A percentile compares a stretch with the other conserved stretches of the same genome.
Evolutionary conservation across 148 eudicot species (phyloP).

Genomic region (Camellia sinensis): DNA sequence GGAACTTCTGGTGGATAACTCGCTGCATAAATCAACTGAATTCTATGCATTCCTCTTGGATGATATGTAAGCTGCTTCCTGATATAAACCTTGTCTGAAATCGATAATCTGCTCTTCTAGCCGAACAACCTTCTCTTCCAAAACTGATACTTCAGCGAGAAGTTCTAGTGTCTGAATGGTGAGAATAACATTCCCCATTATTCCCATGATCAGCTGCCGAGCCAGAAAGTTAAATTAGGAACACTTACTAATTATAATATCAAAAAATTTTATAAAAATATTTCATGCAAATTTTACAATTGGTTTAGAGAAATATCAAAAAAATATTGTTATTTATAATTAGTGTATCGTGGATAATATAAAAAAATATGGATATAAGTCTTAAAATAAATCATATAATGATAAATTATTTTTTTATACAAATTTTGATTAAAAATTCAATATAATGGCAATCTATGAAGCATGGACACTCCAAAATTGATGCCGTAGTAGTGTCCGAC

Average conservation of each 20-base stretch:
- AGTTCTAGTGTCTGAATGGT: constrained; percentile 69
- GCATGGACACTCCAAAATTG: too few species aligned
- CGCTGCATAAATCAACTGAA: constrained; percentile 26
- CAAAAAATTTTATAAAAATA: too few species aligned
- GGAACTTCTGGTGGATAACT: constrained; percentile 22
- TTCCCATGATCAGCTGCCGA: background rate
- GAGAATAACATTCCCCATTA: constrained; percentile 1
- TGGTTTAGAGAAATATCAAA: too few species aligned
- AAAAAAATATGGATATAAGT: too few species aligned
- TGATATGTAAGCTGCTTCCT: constrained; percentile 53
- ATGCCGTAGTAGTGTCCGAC: too few species aligned
- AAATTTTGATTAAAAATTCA: too few species aligned
- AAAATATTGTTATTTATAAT: too few species aligned
- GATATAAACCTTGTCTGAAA: constrained; percentile 58
- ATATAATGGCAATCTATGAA: too few species aligned
- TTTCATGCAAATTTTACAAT: too few species aligned
- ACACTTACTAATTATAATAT: background rate
- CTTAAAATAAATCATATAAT: too few species aligned
- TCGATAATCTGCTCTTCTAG: constrained; percentile 74
- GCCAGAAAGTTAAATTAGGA: background rate
- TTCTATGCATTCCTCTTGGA: constrained; percentile 43
- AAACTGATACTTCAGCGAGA: constrained; percentile 90
- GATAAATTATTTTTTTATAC: too few species aligned
- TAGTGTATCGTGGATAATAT: too few species aligned
- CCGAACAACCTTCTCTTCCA: constrained; percentile 93